These are phyloP conservation scores for Biscogniauxia marginata DNA, from an alignment of 2,329 filamentous ascomycete species.

Conservation along the genomic window DNA sequence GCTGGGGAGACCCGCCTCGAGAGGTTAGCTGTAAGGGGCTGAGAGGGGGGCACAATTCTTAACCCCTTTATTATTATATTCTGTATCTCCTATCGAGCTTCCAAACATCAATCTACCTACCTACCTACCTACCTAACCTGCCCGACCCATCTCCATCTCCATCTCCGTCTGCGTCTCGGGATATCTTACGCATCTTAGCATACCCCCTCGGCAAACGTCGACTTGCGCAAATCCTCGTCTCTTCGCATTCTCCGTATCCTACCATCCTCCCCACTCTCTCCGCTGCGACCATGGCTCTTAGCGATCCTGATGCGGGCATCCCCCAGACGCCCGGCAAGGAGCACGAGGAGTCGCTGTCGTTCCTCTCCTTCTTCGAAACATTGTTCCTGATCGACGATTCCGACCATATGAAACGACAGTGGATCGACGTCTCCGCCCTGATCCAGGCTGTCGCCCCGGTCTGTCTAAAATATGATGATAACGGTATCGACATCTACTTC, in stretches of 20 bases:
- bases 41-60: not conserved
- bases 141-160: not conserved
- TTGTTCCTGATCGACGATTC: constrained; percentile 25
- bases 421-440: constrained; percentile 22
- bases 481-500: constrained; percentile 59
- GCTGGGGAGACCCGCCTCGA: not conserved
- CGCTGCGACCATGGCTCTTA: not conserved
- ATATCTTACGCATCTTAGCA: too few species aligned
- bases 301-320: constrained; percentile 21
- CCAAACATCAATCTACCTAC: too few species aligned
- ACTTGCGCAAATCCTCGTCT: not conserved
- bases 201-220: not conserved
- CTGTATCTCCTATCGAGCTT: not conserved
- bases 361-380: constrained; percentile 23
- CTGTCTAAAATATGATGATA: constrained; percentile 24
- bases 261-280: not conserved
- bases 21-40: not conserved
- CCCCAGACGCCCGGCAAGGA: constrained; percentile 16
- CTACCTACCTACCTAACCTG: not conserved
- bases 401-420: constrained; percentile 23
- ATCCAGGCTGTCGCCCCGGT: constrained; percentile 23
- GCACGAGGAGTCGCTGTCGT: constrained; percentile 21
- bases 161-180: not conserved
- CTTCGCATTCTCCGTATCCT: not conserved
- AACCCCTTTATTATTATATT: not conserved